Percentiles rank a stretch among this genome's conserved stretches.
Conservation (phyloP, 495 filamentous ascomycete species). For the Ramalina peruviana region DNA sequence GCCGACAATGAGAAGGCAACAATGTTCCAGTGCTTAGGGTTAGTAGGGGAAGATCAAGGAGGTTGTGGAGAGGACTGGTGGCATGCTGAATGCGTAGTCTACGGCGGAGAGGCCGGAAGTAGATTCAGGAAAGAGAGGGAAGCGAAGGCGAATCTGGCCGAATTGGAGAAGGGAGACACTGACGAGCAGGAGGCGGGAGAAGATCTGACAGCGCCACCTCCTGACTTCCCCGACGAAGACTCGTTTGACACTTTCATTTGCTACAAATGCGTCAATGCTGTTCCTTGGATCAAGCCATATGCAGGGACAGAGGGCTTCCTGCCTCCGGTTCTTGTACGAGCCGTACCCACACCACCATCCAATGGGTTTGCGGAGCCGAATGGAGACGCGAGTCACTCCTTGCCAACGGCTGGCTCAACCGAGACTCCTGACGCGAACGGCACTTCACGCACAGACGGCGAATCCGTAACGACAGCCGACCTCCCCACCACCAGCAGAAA, state of each 20-base stretch:
- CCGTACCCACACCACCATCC: conserved; percentile 3
- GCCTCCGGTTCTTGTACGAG: conserved; percentile 38
- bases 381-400: too few relatives aligned
- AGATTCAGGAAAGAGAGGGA: conserved; percentile 27
- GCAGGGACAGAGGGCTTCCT: conserved; percentile 76
- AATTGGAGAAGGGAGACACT: conserved; percentile 31
- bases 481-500: conserved; percentile 39
- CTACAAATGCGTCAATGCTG: conserved; percentile 79
- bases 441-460: background rate
- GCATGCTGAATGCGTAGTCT: conserved; percentile 88
- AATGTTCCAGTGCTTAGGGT: conserved; percentile 96
- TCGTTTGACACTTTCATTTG: conserved; percentile 83
- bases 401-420: background rate
- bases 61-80: conserved; percentile 99
- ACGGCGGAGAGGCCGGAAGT: conserved; percentile 46
- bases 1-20: conserved; percentile 78
- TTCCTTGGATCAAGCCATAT: conserved; percentile 87
- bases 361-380: background rate
- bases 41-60: conserved; percentile 64
- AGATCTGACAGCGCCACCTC: conserved; percentile 28
- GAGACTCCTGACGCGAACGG: background rate
- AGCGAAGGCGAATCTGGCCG: conserved; percentile 16
- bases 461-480: conserved; percentile 1
- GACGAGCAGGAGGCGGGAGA: conserved; percentile 35
- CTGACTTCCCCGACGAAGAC: conserved; percentile 78